A percentile compares a stretch with the other conserved stretches of the same genome.
phyloP scores from a whole-genome alignment of 306 rosid species.

The Rosa rugosa region DNA sequence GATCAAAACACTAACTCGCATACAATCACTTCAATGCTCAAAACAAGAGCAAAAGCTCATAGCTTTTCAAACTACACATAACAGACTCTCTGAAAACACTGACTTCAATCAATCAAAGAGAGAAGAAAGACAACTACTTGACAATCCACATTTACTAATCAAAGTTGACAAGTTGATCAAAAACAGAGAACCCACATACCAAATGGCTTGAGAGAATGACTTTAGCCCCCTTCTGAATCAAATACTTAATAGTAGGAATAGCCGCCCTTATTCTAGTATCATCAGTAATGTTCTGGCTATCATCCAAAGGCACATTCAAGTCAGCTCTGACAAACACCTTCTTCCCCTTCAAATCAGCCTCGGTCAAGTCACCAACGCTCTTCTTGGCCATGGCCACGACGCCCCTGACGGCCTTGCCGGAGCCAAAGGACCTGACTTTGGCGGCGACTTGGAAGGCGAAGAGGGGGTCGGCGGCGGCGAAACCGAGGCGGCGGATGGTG shows the following conservation, averaged over 20 bases:
- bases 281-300: slow-evolving; percentile 84
- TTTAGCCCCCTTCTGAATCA: slow-evolving; percentile 82
- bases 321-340: slow-evolving; percentile 90
- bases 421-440: slow-evolving; percentile 39
- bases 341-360: slow-evolving; percentile 80
- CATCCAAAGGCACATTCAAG: slow-evolving; percentile 90
- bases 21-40: background rate
- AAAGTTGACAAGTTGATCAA: background rate
- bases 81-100: background rate
- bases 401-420: slow-evolving; percentile 50
- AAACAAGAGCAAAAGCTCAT: background rate
- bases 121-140: background rate
- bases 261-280: slow-evolving; percentile 97
- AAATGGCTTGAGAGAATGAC: slow-evolving; percentile 92
- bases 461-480: slow-evolving; percentile 74
- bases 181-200: slow-evolving; percentile 42
- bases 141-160: background rate
- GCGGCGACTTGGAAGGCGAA: slow-evolving; percentile 60
- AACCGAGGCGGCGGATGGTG: slow-evolving; percentile 62
- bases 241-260: slow-evolving; percentile 83
- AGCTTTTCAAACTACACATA: background rate
- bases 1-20: background rate
- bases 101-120: background rate
- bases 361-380: slow-evolving; percentile 81
- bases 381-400: slow-evolving; percentile 85